Percentiles rank a stretch among this genome's conserved stretches.
Evolutionary conservation across 495 filamentous ascomycete genomes (phyloP).

Genomic region (Lepraria neglecta): DNA sequence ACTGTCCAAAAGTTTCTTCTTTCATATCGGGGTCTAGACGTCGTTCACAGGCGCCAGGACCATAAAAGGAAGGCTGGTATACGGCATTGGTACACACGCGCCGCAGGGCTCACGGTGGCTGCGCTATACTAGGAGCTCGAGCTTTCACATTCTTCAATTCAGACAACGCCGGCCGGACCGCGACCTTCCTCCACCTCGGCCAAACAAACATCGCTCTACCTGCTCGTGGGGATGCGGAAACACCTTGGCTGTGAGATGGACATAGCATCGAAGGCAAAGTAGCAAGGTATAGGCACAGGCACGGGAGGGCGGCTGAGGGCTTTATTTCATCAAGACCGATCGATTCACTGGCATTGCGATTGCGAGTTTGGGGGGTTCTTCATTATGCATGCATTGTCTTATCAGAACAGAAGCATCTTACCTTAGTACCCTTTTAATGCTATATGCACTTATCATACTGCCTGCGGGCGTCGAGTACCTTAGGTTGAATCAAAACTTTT

Average conservation of each 20-base stretch:
- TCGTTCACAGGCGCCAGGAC: conserved; percentile 19
- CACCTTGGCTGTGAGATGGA: neutral
- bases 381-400: conserved; percentile 3
- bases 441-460: conserved; percentile 8
- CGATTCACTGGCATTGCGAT: conserved; percentile 2
- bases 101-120: neutral
- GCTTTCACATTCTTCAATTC: neutral
- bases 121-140: conserved; percentile 2
- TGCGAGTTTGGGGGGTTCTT: conserved; percentile 5
- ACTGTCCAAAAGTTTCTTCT: conserved; percentile 18
- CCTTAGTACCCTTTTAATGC: neutral
- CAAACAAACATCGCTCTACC: conserved; percentile 4
- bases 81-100: conserved; percentile 15
- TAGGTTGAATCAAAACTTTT: conserved; percentile 11
- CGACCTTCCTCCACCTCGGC: neutral
- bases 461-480: conserved; percentile 10
- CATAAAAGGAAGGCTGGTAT: conserved; percentile 12
- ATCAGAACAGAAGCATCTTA: neutral
- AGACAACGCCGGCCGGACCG: neutral
- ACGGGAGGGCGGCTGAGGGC: conserved; percentile 4
- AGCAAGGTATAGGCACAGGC: neutral
- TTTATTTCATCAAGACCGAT: neutral
- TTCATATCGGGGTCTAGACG: conserved; percentile 9
- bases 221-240: conserved; percentile 18
- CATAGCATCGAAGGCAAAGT: neutral